Base-by-base conservation (phyloP, 352 stramenopile species). In the Phytophthora sojae region DNA sequence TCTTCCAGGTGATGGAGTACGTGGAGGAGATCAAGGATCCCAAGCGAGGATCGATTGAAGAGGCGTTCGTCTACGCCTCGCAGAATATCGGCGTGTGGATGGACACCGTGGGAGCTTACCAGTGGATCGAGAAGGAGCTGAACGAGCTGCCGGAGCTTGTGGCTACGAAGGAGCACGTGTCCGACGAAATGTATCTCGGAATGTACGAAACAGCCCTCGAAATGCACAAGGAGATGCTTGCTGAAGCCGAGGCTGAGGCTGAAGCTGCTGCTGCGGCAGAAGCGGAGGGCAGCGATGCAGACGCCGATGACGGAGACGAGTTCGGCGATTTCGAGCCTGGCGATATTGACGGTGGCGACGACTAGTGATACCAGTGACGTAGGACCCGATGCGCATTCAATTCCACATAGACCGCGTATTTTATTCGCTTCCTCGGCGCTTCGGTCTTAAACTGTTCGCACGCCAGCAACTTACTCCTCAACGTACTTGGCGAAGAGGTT, bases 401-500 rank as follows among this genome's bases (percentile, higher is more conserved):
- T 67, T 51, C 37, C 59, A 77, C 23, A 71, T 53, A 71, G 42
- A 67, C 29, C 30, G 29, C 56, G 21, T 73, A 65, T 71, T 66
- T 66, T 64, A 71, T 39, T 39, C 9, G 32, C 59, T 60, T 62
- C n/a, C 25, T 42, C 19, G 17, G 14, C 21, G 47, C 5, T 17
- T 30, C 47, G 15, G n/a, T 35, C n/a, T 61, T 21, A 9, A n/a
- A 35, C 26, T 26, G 42, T 37, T 53, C 37, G 52, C 55, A 42
- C 21, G 11, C 29, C 39, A 23, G 15, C 53, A 35, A 32, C 9
- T 78, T 82, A 93, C 37, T 91, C 75, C 71, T 96, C 88, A 23
- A 93, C 84, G 69, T 99, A 99, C 78, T 99, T 99, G n/a, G 95
- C 95, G 81, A 99, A 99, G 15, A 99, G 79, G 77, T 99, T 99